These are phyloP conservation scores for Quercus gilva DNA, from an alignment of 306 rosid species.

Conservation along the genomic window DNA sequence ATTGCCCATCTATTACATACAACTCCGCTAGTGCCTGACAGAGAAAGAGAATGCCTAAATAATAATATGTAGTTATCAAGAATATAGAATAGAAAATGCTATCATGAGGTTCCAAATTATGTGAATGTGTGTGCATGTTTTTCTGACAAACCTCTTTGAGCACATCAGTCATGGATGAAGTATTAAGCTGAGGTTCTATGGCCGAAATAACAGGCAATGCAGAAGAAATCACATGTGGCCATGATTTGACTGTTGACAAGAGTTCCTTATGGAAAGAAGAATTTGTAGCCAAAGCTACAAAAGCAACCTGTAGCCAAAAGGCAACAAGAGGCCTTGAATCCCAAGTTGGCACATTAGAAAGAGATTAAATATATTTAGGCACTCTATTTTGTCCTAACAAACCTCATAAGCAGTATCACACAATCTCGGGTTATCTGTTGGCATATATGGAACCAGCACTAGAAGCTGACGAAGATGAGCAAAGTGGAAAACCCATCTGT, in stretches of 20 bases:
- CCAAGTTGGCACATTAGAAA: slow-evolving; percentile 7
- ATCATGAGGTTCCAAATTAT: not conserved
- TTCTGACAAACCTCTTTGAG: slow-evolving; percentile 75
- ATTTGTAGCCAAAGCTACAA: slow-evolving; percentile 90
- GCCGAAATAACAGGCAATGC: slow-evolving; percentile 85
- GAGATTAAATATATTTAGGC: not conserved
- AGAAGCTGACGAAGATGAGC: slow-evolving; percentile 99
- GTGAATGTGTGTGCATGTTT: not conserved
- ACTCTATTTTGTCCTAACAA: slow-evolving; percentile 29
- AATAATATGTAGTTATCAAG: slow-evolving; percentile 9
- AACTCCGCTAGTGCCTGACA: slow-evolving; percentile 87
- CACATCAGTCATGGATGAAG: slow-evolving; percentile 76
- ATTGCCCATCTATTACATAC: slow-evolving; percentile 80
- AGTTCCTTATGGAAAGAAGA: slow-evolving; percentile 82
- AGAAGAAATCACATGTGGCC: slow-evolving; percentile 85
- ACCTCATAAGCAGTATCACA: slow-evolving; percentile 98
- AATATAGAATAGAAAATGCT: slow-evolving; percentile 11
- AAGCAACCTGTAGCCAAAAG: slow-evolving; percentile 74
- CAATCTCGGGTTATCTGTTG: slow-evolving; percentile 78
- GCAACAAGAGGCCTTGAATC: slow-evolving; percentile 16
- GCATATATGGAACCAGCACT: slow-evolving; percentile 85
- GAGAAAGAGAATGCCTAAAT: slow-evolving; percentile 17
- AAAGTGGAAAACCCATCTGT: slow-evolving; percentile 98
- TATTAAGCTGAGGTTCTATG: slow-evolving; percentile 87
- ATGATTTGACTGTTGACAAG: slow-evolving; percentile 67